These are phyloP conservation scores for Monosporascus cannonballus DNA, from an alignment of 2,329 filamentous ascomycete genomes.

Conservation along the genomic window DNA sequence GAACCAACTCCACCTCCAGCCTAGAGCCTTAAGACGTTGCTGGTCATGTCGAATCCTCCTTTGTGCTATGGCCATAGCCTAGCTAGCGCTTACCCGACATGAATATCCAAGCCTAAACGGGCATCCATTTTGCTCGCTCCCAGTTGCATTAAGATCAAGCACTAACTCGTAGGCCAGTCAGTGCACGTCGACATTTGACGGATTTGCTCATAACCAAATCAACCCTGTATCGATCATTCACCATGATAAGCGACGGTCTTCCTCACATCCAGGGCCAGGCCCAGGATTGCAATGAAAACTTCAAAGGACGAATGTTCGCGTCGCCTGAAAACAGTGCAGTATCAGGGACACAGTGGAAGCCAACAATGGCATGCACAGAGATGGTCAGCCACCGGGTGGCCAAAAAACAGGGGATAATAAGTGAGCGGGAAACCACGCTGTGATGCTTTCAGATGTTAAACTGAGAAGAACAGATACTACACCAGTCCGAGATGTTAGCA, in stretches of 20 bases:
- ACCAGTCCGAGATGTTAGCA: slow-evolving; percentile 4
- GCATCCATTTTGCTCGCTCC: no score
- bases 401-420: slow-evolving; percentile 62
- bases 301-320: slow-evolving; percentile 37
- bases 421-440: slow-evolving; percentile 4
- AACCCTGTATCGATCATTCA: no score
- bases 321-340: slow-evolving; percentile 59
- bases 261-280: slow-evolving; percentile 42
- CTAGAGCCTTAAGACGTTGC: no score
- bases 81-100: no score
- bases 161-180: no score
- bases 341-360: slow-evolving; percentile 54
- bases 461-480: slow-evolving; percentile 68
- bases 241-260: slow-evolving; percentile 26
- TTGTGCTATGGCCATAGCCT: no score
- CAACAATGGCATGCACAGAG: slow-evolving; percentile 58
- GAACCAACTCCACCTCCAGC: no score
- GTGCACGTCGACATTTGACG: no score
- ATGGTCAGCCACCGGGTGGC: slow-evolving; percentile 28
- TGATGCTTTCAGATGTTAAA: slow-evolving; percentile 53
- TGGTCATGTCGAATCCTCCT: no score
- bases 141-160: no score
- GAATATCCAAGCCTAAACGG: no score
- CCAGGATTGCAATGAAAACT: slow-evolving; percentile 44
- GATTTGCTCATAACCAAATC: no score